Evolutionary conservation across 148 eudicot genomes (phyloP).

Genomic region (Rhododendron kiyosumense): DNA sequence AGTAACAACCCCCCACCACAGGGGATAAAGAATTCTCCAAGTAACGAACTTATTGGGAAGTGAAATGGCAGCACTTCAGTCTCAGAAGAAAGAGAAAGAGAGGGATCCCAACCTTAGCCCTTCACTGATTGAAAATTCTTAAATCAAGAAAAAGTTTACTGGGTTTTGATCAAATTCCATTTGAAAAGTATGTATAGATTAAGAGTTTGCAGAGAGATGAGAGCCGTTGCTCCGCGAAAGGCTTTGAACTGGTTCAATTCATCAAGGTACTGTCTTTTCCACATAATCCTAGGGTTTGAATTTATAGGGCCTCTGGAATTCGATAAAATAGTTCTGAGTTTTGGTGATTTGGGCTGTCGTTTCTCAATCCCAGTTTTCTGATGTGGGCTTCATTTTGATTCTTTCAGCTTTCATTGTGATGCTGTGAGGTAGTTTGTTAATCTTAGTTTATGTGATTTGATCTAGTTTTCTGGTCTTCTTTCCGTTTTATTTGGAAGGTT

Average conservation of each 20-base stretch:
- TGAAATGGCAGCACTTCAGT: not conserved
- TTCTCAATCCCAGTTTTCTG: not conserved
- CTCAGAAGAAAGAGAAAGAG: not conserved
- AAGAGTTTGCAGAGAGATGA: conserved; percentile 31
- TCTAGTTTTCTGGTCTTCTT: no score
- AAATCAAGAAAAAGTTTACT: not conserved
- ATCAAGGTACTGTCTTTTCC: conserved; percentile 30
- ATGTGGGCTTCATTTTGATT: not conserved
- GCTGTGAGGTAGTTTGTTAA: not conserved
- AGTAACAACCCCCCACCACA: not conserved
- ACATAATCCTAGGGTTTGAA: not conserved
- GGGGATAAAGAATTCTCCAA: not conserved
- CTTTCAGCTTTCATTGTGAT: not conserved
- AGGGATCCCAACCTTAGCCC: no score
- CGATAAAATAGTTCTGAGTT: not conserved
- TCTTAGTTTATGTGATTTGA: no score
- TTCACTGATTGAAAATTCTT: not conserved
- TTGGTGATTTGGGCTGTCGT: not conserved
- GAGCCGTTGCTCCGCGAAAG: conserved; percentile 22
- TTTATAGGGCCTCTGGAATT: not conserved
- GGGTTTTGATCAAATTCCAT: not conserved
- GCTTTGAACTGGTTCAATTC: conserved; percentile 26
- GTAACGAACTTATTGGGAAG: no score
- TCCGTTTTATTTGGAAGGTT: not conserved
- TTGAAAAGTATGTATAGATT: conserved; percentile 31